Evolutionary conservation across 148 eudicot species (phyloP), one percentile per base, ranked within the genome.

Genomic region (Rhododendron simsii): DNA sequence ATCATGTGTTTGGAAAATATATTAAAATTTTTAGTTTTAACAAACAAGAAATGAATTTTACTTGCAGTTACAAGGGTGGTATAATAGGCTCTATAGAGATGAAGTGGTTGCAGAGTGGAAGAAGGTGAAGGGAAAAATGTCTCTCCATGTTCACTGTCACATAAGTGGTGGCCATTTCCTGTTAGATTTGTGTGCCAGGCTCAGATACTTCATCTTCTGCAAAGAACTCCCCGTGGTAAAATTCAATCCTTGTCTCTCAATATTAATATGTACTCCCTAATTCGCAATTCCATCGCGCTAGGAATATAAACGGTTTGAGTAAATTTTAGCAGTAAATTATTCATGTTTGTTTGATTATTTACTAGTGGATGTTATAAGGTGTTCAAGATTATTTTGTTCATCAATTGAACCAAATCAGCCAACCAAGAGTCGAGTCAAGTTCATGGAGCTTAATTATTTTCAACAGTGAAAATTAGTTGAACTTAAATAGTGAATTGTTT

Each of bases 21-120:
- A 48, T 75, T 4, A 13, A 2, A 9, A 2, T 2, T 45, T 28
- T 14, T 7, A 48, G 5, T 23, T 30, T 48, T 48, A 5, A 63
- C 18, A 16, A 20, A 48, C 18, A 21, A 76, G 81, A 65, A 41
- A n/a, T 85, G 75, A 23, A 8, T 47, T n/a, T 39, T 78, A 16
- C 35, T 75, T 87, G 91, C 93, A 96, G 99, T 86, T 96, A 75
- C 96, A 95, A 87, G 98, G 99, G 3, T 96, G 99, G 99, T 91
- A 93, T 83, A 94, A 95, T 90, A 95, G 87, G 86, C n/a, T 96
- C 47, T 93, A 95, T 37, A 94, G 99, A 86, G 99, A 96, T 90
- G 99, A 97, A 82, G 98, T 97, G 81, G 96, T 97, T 14, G 99
- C 97, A 88, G 99, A 95, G 59, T 96, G 99, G 99, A 96, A 92